A percentile compares a stretch with the other conserved stretches of the same genome.
phyloP scores from a whole-genome alignment of 2,329 filamentous ascomycete genomes.

The Claviceps sp. region DNA sequence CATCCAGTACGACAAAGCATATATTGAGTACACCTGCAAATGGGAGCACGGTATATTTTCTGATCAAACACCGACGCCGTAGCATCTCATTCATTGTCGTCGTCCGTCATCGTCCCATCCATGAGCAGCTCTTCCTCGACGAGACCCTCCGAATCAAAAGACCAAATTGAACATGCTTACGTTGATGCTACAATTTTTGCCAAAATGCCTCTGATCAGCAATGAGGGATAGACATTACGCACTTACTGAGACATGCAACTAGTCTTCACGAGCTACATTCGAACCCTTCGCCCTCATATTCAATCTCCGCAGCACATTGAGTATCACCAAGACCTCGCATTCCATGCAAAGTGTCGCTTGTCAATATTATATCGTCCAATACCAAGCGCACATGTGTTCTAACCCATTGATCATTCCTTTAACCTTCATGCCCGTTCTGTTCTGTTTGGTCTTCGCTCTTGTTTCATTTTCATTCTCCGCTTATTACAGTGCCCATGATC shows the following conservation, averaged over 20 bases:
- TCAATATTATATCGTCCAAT: slow-evolving; percentile 2
- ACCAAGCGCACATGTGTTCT: slow-evolving; percentile 3
- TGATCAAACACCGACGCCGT: neutral
- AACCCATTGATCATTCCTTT: slow-evolving; percentile 1
- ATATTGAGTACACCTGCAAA: no score
- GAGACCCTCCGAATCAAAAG: neutral
- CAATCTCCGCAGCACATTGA: neutral
- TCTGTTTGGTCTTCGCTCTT: neutral
- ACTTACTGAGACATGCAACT: no score
- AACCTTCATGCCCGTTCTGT: neutral
- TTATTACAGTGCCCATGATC: slow-evolving; percentile 1
- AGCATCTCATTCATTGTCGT: slow-evolving; percentile 1
- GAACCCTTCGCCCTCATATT: neutral
- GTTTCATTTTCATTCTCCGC: neutral
- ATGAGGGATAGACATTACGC: no score
- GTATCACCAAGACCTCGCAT: neutral
- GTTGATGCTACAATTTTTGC: neutral
- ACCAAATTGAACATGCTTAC: neutral
- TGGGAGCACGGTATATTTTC: no score
- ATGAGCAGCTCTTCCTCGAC: neutral
- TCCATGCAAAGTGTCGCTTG: neutral
- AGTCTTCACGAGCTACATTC: neutral
- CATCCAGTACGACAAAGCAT: no score
- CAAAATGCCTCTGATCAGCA: neutral
- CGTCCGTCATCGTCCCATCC: neutral